These are phyloP conservation scores for Nemania serpens DNA, from an alignment of 2,329 filamentous ascomycete species.

Conservation along the genomic window DNA sequence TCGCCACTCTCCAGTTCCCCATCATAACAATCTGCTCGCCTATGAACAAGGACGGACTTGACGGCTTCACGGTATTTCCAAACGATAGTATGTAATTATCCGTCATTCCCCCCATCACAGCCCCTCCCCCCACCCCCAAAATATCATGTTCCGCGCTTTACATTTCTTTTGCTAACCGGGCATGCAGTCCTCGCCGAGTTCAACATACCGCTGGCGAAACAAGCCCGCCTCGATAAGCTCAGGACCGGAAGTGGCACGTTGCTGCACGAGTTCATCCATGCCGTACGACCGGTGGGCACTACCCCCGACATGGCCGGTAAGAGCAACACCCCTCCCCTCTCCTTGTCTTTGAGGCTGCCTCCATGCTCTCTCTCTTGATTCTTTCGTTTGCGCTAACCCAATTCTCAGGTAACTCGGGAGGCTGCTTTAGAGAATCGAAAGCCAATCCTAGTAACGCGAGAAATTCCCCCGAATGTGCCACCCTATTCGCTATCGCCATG, in stretches of 20 bases:
- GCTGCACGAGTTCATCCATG: slow-evolving; percentile 12
- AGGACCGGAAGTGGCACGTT: slow-evolving; percentile 4
- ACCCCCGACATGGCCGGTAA: not conserved
- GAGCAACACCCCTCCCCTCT: not conserved
- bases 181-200: slow-evolving; percentile 1
- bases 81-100: slow-evolving; percentile 2
- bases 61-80: slow-evolving; percentile 2
- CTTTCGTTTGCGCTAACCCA: not conserved
- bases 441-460: not conserved
- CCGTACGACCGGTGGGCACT: not conserved
- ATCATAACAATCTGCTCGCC: slow-evolving; percentile 8
- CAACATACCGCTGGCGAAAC: not conserved
- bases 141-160: not conserved
- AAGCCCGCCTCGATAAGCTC: not conserved
- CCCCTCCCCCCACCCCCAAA: not conserved
- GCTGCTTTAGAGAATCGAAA: not conserved
- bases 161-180: not conserved
- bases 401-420: not conserved
- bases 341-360: not conserved
- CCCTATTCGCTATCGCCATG: slow-evolving; percentile 1
- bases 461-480: not conserved
- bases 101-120: not conserved
- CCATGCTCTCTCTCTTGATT: not conserved
- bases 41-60: not conserved
- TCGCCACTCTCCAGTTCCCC: not conserved